phyloP scores from a whole-genome alignment of 2,329 filamentous ascomycete species.

The Shiraia sp. region DNA sequence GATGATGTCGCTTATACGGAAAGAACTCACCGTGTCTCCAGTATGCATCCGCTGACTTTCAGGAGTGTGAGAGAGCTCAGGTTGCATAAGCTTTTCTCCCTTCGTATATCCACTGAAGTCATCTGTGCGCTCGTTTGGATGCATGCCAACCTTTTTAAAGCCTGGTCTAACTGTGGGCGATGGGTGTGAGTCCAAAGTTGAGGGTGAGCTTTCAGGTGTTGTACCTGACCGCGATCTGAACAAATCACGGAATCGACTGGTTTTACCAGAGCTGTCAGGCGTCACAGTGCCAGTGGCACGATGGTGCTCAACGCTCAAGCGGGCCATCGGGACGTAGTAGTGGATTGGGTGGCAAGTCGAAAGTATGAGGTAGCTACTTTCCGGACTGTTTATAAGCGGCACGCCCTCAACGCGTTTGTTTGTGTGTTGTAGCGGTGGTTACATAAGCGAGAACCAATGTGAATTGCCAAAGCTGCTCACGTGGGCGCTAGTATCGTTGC shows the following conservation, averaged over 20 bases:
- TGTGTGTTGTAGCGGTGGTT: conserved; percentile 2
- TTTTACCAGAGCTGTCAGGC: conserved; percentile 7
- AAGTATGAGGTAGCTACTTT: too few species aligned
- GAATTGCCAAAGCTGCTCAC: not conserved
- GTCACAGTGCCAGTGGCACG: conserved; percentile 8
- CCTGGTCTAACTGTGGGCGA: conserved; percentile 7
- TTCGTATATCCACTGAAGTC: too few species aligned
- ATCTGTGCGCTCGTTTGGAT: conserved; percentile 9
- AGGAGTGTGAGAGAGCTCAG: too few species aligned
- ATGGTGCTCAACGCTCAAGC: conserved; percentile 10
- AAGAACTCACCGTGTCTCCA: too few species aligned
- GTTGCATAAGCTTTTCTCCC: too few species aligned
- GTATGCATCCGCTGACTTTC: too few species aligned
- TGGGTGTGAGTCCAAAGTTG: not conserved
- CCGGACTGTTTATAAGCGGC: not conserved
- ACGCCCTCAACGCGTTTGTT: not conserved
- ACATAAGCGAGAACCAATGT: conserved; percentile 1
- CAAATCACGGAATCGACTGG: conserved; percentile 10
- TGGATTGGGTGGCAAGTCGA: not conserved
- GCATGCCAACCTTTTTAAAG: conserved; percentile 10
- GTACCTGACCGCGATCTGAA: conserved; percentile 8
- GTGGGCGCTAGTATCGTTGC: not conserved
- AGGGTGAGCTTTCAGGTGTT: not conserved
- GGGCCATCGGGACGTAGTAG: conserved; percentile 6
- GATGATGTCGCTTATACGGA: too few species aligned